Evolutionary conservation across 805 yeast species (phyloP), one percentile per base, ranked within the genome.

Genomic region (Starmerella khaoyaiensis): DNA sequence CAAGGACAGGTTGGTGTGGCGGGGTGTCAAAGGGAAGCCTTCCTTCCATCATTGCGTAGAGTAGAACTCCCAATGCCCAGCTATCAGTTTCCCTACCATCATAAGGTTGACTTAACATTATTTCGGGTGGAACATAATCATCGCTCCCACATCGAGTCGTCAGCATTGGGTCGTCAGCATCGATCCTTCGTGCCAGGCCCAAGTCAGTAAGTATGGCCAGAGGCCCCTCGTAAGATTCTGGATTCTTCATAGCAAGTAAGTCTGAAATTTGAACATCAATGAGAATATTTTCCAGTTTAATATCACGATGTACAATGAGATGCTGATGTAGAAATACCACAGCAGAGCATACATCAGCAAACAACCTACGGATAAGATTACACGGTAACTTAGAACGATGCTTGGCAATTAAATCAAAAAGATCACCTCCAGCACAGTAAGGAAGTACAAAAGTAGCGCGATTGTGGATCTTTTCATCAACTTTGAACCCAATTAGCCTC

Each of bases 81-180:
- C 86, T 65, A 56, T 90, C 99, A 33, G 90, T 78, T 46, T 81
- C 74, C 36, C 79, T 69, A 10, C 99, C 99, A 51, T 87, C 87
- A 53, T 90, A 90, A 5, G 83, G 78, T 39, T 81, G 65, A 1
- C 97, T 97, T 73, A 90, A 72, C 26, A 90, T 62, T 18, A 90
- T 60, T 53, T 90, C 99, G 0, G 98, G 99, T 0, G 95, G 78
- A 5, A 90, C 94, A 51, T 90, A 90, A 55, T 90, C 98, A 45
- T 82, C 95, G 1, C 94, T 81, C 0, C 99, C 98, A 57, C 98
- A 90, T 43, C 97, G 61, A 1, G 97, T 87, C 2, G 80, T 69
- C 19, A 93, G 65, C 40, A 77, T 49, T 19, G 83, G 79, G 46
- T 71, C 63, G 1, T 62, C 66, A 1, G 72, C 69, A 34, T 69